These are phyloP conservation scores for Omphalotus guepiniiformis DNA, from an alignment of 768 basidiomycete species.

Conservation along the genomic window DNA sequence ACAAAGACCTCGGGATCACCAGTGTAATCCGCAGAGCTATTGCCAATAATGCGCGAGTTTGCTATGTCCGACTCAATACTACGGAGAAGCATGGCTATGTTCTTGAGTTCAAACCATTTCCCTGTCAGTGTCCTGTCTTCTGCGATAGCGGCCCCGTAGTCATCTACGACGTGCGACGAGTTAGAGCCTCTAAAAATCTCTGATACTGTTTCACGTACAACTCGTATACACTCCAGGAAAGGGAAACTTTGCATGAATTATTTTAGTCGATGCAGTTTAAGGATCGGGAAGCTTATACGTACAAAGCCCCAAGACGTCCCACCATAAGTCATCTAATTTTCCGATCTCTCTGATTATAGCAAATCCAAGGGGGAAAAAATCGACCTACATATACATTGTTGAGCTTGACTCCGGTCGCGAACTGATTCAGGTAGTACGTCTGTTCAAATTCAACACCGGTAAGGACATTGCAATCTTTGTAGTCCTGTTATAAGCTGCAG, in stretches of 20 bases:
- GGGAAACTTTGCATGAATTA: too few species aligned
- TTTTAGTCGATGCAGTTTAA: too few species aligned
- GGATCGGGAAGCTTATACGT: too few species aligned
- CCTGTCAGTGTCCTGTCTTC: conserved; percentile 42
- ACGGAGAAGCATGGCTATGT: conserved; percentile 52
- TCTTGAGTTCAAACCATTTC: conserved; percentile 54
- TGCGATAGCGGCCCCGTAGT: too few species aligned
- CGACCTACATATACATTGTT: conserved; percentile 38
- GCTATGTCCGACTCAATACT: conserved; percentile 49
- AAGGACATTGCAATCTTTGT: conserved; percentile 55
- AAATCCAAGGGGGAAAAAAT: not conserved
- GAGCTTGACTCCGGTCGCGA: conserved; percentile 78
- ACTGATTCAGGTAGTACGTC: conserved; percentile 74
- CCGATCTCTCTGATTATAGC: not conserved
- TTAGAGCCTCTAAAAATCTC: too few species aligned
- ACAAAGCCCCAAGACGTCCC: conserved; percentile 92
- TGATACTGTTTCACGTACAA: too few species aligned
- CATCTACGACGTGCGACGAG: too few species aligned
- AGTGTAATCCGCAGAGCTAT: conserved; percentile 28
- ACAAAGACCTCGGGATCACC: conserved; percentile 36
- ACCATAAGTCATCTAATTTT: conserved; percentile 81
- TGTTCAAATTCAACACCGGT: conserved; percentile 73
- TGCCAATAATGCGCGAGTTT: conserved; percentile 47
- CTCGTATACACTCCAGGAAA: too few species aligned
- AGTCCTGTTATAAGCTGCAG: conserved; percentile 35